Evolutionary conservation across 2,329 filamentous ascomycete species (phyloP).

Genomic region (Sporothrix globosa): DNA sequence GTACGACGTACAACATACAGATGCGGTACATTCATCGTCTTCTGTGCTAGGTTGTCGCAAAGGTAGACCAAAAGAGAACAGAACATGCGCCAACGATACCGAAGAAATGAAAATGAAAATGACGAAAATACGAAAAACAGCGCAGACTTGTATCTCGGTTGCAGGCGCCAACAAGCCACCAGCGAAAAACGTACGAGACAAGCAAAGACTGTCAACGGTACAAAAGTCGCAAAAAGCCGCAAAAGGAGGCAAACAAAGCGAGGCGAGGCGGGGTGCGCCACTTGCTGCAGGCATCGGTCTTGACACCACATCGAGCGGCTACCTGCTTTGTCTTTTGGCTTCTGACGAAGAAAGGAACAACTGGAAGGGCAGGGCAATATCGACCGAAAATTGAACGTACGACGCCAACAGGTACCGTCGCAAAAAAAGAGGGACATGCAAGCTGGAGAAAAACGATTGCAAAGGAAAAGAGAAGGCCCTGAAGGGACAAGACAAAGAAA

Average conservation of each 20-base stretch:
- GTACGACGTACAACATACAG: not conserved
- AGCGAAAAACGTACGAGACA: not conserved
- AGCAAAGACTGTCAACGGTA: not conserved
- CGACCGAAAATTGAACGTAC: not conserved
- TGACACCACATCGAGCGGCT: conserved; percentile 21
- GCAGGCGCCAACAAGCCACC: conserved; percentile 1
- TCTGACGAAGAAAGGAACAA: conserved; percentile 12
- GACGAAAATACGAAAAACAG: not conserved
- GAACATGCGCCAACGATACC: not conserved
- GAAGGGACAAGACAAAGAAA: not conserved
- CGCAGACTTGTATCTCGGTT: not conserved
- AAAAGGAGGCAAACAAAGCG: not conserved
- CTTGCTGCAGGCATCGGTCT: conserved; percentile 17
- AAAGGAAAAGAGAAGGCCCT: not conserved
- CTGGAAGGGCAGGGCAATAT: not conserved
- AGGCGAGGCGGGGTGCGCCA: conserved; percentile 22
- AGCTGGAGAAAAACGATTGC: not conserved
- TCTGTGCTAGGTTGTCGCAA: conserved; percentile 21
- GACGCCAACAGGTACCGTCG: not conserved
- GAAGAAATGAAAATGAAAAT: not conserved
- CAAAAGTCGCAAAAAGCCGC: not conserved
- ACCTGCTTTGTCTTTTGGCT: not conserved
- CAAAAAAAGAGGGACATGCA: conserved; percentile 6
- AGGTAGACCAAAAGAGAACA: conserved; percentile 1
- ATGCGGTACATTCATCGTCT: not conserved